phyloP scores from a whole-genome alignment of 2,329 filamentous ascomycete species.

The Remersonia thermophila region DNA sequence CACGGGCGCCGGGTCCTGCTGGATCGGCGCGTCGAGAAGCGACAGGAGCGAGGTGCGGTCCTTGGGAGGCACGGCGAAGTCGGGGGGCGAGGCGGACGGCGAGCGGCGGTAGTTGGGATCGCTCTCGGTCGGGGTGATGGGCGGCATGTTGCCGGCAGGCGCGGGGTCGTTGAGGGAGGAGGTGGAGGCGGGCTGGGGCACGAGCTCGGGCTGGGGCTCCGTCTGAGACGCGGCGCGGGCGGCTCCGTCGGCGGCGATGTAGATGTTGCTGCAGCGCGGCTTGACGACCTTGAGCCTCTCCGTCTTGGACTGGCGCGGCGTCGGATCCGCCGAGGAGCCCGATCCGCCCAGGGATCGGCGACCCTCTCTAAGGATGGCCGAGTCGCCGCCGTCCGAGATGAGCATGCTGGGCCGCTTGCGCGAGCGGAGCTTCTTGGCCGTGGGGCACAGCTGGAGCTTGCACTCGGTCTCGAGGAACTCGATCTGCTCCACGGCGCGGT shows the following conservation, averaged over 20 bases:
- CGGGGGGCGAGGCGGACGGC: constrained; percentile 49
- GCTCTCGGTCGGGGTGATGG: constrained; percentile 22
- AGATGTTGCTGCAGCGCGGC: constrained; percentile 40
- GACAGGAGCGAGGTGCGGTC: constrained; percentile 48
- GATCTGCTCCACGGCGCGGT: constrained; percentile 58
- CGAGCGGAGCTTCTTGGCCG: constrained; percentile 31
- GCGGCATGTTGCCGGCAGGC: constrained; percentile 16
- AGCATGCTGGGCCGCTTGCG: constrained; percentile 23
- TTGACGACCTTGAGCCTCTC: constrained; percentile 21
- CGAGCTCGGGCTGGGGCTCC: constrained; percentile 34
- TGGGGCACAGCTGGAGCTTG: constrained; percentile 53
- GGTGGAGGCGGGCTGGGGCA: constrained; percentile 3
- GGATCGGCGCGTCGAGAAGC: constrained; percentile 44
- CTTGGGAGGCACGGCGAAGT: constrained; percentile 41
- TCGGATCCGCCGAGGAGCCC: constrained; percentile 13
- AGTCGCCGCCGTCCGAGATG: constrained; percentile 30
- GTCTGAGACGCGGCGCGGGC: constrained; percentile 48
- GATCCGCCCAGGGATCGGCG: constrained; percentile 20
- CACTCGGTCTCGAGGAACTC: constrained; percentile 69
- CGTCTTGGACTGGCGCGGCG: constrained; percentile 26
- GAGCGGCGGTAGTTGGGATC: constrained; percentile 41
- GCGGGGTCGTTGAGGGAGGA: constrained; percentile 5
- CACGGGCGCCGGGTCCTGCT: constrained; percentile 23
- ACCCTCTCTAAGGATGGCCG: constrained; percentile 30
- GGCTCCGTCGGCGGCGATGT: constrained; percentile 50